phyloP scores from a whole-genome alignment of 768 basidiomycete species.

The Boletus edulis region DNA sequence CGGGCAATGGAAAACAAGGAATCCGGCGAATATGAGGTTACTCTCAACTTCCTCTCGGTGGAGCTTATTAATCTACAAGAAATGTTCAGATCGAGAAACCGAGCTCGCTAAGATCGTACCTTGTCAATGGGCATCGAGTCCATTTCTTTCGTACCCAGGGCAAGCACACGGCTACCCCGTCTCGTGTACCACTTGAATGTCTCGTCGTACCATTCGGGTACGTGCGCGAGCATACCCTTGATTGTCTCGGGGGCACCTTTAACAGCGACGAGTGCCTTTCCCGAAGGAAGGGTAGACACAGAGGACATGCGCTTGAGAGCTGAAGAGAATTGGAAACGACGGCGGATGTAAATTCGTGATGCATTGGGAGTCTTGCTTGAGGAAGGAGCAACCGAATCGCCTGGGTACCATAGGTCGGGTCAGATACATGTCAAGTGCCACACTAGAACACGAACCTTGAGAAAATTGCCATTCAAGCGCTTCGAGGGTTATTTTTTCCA shows the following conservation, averaged over 20 bases:
- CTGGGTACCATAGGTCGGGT: slow-evolving; percentile 22
- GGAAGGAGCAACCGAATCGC: slow-evolving; percentile 68
- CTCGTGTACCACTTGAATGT: slow-evolving; percentile 95
- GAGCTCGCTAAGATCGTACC: slow-evolving; percentile 40
- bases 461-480: slow-evolving; percentile 85
- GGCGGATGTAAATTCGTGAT: slow-evolving; percentile 67
- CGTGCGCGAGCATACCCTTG: slow-evolving; percentile 71
- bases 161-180: slow-evolving; percentile 90
- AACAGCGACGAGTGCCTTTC: slow-evolving; percentile 66
- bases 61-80: slow-evolving; percentile 80
- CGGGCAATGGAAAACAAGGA: slow-evolving; percentile 98
- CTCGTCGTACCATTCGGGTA: slow-evolving; percentile 85
- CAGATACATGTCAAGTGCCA: background rate
- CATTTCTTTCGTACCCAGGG: slow-evolving; percentile 85
- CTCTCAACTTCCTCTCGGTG: slow-evolving; percentile 79
- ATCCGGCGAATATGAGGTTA: slow-evolving; percentile 82
- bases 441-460: slow-evolving; percentile 45
- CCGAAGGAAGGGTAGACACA: slow-evolving; percentile 63
- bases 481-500: slow-evolving; percentile 96
- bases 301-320: slow-evolving; percentile 98
- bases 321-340: slow-evolving; percentile 97
- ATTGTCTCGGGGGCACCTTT: slow-evolving; percentile 99
- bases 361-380: slow-evolving; percentile 50
- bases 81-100: background rate
- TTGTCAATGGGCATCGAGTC: slow-evolving; percentile 67